A percentile compares a stretch with the other conserved stretches of the same genome.
These are phyloP conservation scores for Trichophyton rubrum DNA, from an alignment of 2,329 filamentous ascomycete species.

Conservation along the genomic window DNA sequence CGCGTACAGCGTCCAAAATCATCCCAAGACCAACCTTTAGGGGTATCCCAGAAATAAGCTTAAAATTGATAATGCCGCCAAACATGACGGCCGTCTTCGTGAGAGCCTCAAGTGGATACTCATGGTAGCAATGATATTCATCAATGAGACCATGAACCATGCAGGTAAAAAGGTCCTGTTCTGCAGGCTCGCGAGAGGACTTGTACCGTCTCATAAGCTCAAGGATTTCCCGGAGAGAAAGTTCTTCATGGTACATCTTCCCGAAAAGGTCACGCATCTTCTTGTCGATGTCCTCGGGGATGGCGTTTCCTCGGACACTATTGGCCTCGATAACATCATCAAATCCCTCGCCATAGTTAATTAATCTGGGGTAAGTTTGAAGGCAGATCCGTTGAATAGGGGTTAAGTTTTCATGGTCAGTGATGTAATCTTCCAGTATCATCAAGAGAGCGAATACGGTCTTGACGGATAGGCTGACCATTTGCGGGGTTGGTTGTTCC, in stretches of 20 bases:
- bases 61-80: constrained; percentile 89
- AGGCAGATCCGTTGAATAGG: constrained; percentile 77
- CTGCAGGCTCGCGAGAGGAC: constrained; percentile 64
- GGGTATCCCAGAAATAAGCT: constrained; percentile 77
- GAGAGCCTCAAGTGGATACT: constrained; percentile 90
- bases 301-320: constrained; percentile 64
- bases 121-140: constrained; percentile 88
- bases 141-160: constrained; percentile 98
- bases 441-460: constrained; percentile 71
- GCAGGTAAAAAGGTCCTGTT: constrained; percentile 92
- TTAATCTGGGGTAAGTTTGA: constrained; percentile 80
- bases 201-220: constrained; percentile 78
- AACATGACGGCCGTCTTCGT: constrained; percentile 94
- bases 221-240: constrained; percentile 75
- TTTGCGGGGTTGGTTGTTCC: constrained; percentile 52
- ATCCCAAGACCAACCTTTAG: constrained; percentile 91
- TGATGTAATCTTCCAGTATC: constrained; percentile 58
- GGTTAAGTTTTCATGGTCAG: constrained; percentile 57
- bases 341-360: constrained; percentile 89
- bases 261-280: constrained; percentile 98
- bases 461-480: constrained; percentile 67
- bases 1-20: constrained; percentile 91
- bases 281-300: constrained; percentile 65
- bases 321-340: constrained; percentile 86
- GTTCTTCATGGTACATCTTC: constrained; percentile 89